Evolutionary conservation across 495 filamentous ascomycete genomes (phyloP), one percentile per base, ranked within the genome.

Genomic region (Aspergillus nanangensis): DNA sequence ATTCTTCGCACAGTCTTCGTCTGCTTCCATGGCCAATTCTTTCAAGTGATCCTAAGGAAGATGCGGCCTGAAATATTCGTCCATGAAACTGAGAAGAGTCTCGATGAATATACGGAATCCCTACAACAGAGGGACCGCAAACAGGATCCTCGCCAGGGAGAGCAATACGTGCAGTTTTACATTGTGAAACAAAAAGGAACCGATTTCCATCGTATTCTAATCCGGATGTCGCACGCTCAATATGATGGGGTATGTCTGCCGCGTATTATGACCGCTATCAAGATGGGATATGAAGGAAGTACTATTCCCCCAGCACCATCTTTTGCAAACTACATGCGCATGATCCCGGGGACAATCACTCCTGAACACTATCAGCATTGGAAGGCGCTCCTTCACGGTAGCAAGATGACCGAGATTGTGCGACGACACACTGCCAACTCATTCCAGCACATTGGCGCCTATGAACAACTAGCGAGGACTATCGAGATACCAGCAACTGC

Each of bases 231-330:
- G 0, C 86, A 90, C 57, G 82, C 86, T 0, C 86, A 88, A 44
- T 90, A 84, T 53, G 86, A 88, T 51, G 86, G 82, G 27, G 74
- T 87, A 1, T 87, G 77, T 53, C 70, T 90, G 4, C 76, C 83
- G 1, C 70, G 70, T 24, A 76, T 88, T 14, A 71, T 87, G 41
- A 52, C 66, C 3, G 77, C 80, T 9, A 69, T 81, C 21, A 66
- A 76, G 27, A 63, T 66, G 15, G 67, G 67, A 1, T 86, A 82
- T 54, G 63, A 72, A 36, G 74, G 74, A n/a, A 60, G 67, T 27
- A 48, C 60, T 3, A 55, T 80, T 5, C 58, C 67, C 1, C 55
- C 59, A 9, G 52, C 74, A 9, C 67, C 67, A 3, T 76, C 81
- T 0, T 87, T 81, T 50, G 79, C 79, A 4, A 68, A 72, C 19